Evolutionary conservation across 2,329 filamentous ascomycete species (phyloP).

Genomic region (Botrytis cinerea): DNA sequence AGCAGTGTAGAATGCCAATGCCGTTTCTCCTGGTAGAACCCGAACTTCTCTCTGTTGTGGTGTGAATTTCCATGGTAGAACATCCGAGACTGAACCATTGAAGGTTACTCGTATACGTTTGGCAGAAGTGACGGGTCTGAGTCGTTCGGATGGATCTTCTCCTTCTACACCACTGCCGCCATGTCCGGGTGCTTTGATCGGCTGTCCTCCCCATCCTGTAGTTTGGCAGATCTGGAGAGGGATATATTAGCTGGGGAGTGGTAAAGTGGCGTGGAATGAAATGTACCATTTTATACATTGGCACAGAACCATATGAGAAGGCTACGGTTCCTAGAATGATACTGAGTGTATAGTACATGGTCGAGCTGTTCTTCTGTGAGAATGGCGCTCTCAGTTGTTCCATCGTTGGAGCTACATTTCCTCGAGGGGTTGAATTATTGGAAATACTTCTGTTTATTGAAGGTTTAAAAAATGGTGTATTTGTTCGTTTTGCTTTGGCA

Average conservation of each 20-base stretch:
- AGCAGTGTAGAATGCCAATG: constrained; percentile 94
- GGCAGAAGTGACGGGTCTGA: constrained; percentile 77
- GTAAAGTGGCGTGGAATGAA: constrained; percentile 7
- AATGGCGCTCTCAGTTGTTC: constrained; percentile 65
- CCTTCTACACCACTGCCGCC: constrained; percentile 52
- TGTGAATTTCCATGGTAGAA: constrained; percentile 95
- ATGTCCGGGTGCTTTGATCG: constrained; percentile 77
- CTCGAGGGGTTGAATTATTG: constrained; percentile 36
- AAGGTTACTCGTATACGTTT: constrained; percentile 93
- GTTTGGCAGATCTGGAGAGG: constrained; percentile 71
- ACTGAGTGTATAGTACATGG: constrained; percentile 73
- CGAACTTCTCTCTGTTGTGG: constrained; percentile 96
- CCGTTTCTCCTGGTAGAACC: constrained; percentile 93
- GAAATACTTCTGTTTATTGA: constrained; percentile 34
- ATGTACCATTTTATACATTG: constrained; percentile 80
- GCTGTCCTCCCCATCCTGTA: constrained; percentile 90
- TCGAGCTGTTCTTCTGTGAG: constrained; percentile 66
- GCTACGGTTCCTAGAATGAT: constrained; percentile 78
- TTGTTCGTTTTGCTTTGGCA: constrained; percentile 26
- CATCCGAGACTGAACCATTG: constrained; percentile 91
- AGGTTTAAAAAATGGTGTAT: constrained; percentile 34
- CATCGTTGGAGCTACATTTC: constrained; percentile 55
- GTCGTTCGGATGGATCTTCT: constrained; percentile 70
- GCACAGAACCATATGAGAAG: constrained; percentile 79
- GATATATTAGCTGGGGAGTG: constrained; percentile 23